Percentiles rank a stretch among this genome's conserved stretches.
Conservation (phyloP, 2,329 filamentous ascomycete species). For the Stachybotrys elegans region DNA sequence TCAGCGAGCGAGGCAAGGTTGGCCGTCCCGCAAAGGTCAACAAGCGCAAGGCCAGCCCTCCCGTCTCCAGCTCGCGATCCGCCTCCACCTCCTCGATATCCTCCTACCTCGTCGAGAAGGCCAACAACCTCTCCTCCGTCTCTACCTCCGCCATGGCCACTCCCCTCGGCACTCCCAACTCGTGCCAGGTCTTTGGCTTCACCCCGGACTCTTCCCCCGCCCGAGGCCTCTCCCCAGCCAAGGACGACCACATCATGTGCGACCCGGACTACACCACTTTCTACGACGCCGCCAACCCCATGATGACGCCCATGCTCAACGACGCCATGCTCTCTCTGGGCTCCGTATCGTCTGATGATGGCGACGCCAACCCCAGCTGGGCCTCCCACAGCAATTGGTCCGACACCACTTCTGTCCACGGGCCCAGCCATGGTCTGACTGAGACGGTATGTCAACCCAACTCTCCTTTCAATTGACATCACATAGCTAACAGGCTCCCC, state of each 20-base stretch:
- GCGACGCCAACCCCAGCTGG: conserved; percentile 5
- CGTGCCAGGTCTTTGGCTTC: conserved; percentile 5
- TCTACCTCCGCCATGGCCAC: no score
- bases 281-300: conserved; percentile 1
- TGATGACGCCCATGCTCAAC: conserved; percentile 3
- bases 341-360: conserved; percentile 1
- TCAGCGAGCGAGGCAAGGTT: conserved; percentile 12
- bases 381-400: conserved; percentile 6
- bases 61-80: not conserved
- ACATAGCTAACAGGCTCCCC: not conserved
- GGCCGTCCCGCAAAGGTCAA: conserved; percentile 8
- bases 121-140: conserved; percentile 3
- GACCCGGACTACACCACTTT: not conserved
- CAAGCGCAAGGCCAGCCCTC: conserved; percentile 7
- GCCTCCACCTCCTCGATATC: conserved; percentile 1
- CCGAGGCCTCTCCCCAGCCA: conserved; percentile 3
- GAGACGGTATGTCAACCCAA: conserved; percentile 8
- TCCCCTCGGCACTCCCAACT: not conserved
- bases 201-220: conserved; percentile 1
- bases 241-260: conserved; percentile 4
- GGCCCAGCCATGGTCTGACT: conserved; percentile 2
- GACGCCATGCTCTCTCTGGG: not conserved
- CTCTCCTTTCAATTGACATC: not conserved
- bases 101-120: no score
- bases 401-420: conserved; percentile 2